Conservation (phyloP, 1,284 basidiomycete species). For the Athelia psychrophila region DNA sequence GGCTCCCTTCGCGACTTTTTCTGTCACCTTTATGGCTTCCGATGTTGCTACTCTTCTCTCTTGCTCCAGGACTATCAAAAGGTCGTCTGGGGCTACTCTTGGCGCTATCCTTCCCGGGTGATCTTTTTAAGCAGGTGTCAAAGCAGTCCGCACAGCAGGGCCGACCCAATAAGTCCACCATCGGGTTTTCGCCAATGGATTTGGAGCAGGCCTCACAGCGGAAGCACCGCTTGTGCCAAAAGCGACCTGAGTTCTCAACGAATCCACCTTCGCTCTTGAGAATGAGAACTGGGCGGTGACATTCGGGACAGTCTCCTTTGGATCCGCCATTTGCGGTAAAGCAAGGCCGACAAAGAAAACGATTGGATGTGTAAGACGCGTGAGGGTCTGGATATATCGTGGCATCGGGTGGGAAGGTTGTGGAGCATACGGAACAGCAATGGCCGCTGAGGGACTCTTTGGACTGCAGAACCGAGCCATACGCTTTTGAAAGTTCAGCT, state of each 20-base stretch:
- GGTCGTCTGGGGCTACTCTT: slow-evolving; percentile 30
- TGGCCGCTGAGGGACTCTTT: slow-evolving; percentile 65
- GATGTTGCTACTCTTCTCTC: slow-evolving; percentile 32
- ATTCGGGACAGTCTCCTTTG: slow-evolving; percentile 66
- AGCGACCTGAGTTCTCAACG: slow-evolving; percentile 60
- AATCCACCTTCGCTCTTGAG: slow-evolving; percentile 75
- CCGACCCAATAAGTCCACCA: slow-evolving; percentile 77
- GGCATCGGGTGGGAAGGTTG: slow-evolving; percentile 70
- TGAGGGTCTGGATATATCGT: slow-evolving; percentile 79
- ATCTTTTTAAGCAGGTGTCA: slow-evolving; percentile 73
- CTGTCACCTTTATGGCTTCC: slow-evolving; percentile 34
- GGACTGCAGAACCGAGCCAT: slow-evolving; percentile 78
- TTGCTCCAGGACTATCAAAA: not conserved
- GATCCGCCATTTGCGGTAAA: slow-evolving; percentile 70
- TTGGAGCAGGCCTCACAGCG: slow-evolving; percentile 67
- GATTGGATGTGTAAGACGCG: slow-evolving; percentile 33
- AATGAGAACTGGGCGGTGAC: slow-evolving; percentile 64
- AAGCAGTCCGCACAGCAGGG: slow-evolving; percentile 78
- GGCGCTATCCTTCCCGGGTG: slow-evolving; percentile 51
- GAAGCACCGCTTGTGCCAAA: slow-evolving; percentile 82
- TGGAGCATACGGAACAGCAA: slow-evolving; percentile 62
- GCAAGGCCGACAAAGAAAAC: slow-evolving; percentile 71
- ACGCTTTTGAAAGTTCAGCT: slow-evolving; percentile 72
- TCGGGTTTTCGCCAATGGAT: slow-evolving; percentile 67
- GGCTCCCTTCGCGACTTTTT: slow-evolving; percentile 46